Percentiles rank a stretch among this genome's conserved stretches.
These are phyloP conservation scores for Xylariaceae sp. DNA, from an alignment of 2,329 filamentous ascomycete species.

Conservation along the genomic window DNA sequence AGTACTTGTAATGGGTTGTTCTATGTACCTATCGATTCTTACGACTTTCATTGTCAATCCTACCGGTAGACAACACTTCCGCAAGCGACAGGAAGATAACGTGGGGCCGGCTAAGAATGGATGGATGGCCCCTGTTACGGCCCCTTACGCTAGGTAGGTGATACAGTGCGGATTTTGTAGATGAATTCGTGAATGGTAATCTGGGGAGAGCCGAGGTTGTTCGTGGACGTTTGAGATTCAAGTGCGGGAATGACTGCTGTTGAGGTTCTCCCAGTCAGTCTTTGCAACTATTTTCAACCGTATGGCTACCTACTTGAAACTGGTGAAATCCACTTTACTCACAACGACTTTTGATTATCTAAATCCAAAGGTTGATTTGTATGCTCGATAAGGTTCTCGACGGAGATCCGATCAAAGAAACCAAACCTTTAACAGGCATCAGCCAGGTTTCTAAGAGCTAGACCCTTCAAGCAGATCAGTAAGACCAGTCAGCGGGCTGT, in stretches of 20 bases:
- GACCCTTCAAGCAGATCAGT: neutral
- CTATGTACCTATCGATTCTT: too few species aligned
- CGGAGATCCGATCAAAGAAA: neutral
- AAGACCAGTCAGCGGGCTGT: neutral
- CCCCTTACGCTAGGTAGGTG: too few species aligned
- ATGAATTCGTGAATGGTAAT: too few species aligned
- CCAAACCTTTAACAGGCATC: neutral
- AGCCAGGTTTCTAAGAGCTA: neutral
- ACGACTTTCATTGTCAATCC: too few species aligned
- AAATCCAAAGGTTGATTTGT: neutral
- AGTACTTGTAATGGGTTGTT: too few species aligned
- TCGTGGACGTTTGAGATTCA: neutral
- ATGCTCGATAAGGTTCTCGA: neutral
- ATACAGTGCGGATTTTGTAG: too few species aligned
- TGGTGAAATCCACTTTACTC: neutral
- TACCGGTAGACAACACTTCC: too few species aligned
- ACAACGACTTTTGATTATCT: neutral
- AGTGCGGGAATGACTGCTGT: neutral
- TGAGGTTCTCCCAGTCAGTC: neutral
- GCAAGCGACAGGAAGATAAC: too few species aligned
- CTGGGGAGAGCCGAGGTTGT: neutral
- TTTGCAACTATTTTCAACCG: neutral
- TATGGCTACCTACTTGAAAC: too few species aligned
- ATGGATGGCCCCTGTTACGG: too few species aligned
- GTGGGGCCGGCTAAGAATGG: too few species aligned